Evolutionary conservation across 1,284 basidiomycete species (phyloP).

Genomic region (Malassezia japonica): DNA sequence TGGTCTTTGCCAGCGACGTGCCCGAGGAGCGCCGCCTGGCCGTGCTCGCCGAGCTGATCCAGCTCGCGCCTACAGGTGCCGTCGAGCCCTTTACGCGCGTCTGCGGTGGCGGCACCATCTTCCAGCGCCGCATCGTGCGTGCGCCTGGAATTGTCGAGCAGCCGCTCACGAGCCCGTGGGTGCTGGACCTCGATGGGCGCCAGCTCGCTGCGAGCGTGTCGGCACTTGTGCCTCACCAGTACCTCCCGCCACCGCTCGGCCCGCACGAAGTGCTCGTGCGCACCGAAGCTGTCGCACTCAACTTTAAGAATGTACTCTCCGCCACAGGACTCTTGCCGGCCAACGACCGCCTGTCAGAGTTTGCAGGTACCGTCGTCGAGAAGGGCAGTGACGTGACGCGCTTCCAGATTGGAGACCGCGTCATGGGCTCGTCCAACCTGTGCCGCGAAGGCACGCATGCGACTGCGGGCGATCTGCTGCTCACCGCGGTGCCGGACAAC

Average conservation of each 20-base stretch:
- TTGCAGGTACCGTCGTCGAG: slow-evolving; percentile 63
- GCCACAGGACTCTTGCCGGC: background rate
- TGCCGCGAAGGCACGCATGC: background rate
- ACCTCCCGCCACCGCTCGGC: background rate
- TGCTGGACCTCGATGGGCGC: slow-evolving; percentile 21
- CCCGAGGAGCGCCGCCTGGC: too few relatives aligned
- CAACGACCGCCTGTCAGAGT: slow-evolving; percentile 51
- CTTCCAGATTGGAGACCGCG: slow-evolving; percentile 58
- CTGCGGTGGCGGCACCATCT: too few relatives aligned
- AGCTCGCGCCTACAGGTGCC: too few relatives aligned
- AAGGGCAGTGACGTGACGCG: slow-evolving; percentile 49
- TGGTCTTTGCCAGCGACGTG: too few relatives aligned
- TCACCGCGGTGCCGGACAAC: slow-evolving; percentile 53
- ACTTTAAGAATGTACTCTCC: background rate
- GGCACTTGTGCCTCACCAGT: background rate
- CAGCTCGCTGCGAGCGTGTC: background rate
- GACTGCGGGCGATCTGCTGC: slow-evolving; percentile 54
- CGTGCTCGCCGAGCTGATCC: too few relatives aligned
- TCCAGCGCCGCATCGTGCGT: too few relatives aligned
- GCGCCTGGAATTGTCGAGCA: too few relatives aligned
- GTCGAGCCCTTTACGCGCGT: too few relatives aligned
- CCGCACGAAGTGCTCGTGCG: background rate
- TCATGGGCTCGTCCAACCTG: slow-evolving; percentile 51
- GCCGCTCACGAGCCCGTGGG: slow-evolving; percentile 23
- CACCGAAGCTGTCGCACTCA: background rate